Evolutionary conservation across 139 green algal genomes (phyloP), one percentile per base, ranked within the genome.

Genomic region (Closterium sp.): DNA sequence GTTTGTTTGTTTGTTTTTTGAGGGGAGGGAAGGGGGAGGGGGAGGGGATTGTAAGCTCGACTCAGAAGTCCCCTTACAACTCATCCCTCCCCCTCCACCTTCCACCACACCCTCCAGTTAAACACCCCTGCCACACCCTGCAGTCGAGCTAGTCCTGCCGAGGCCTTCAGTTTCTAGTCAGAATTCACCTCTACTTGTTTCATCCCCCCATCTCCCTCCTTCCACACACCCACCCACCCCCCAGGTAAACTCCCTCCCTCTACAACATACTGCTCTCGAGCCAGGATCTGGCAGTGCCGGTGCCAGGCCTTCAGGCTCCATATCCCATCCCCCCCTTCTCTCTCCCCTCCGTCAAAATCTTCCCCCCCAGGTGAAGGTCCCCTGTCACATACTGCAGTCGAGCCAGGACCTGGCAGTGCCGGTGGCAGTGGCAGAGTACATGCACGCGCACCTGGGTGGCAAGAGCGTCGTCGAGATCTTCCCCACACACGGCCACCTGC

Each of bases 371-470:
- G 89, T 94, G 13, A 89, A 45, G 73, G 32, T 85, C 0, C 92
- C 92, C 13, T 85, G 31, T 27, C 92, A 94, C 89, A 90, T 94
- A n/a, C 86, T 94, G 31, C 92, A 94, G 70, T 87, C 34, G 22
- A 90, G n/a, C 22, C 93, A 94, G 29, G 92, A 94, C 88, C 28
- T 93, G 50, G 92, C 92, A 19, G 92, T 94, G 31, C 92, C 92
- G 17, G 92, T 86, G 22, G 31, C 19, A 9, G 92, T 94, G 42
- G 42, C 89, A 19, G 31, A 94, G 24, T 94, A 94, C 50, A 28
- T 94, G 24, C 89, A 93, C 27, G 27, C 13, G 24, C 31, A 42
- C 24, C 86, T 93, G 13, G 86, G 86, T 2, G 84, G 89, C 27
- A 93, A 90, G 11, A 93, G 89, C 79, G 70, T 94, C 28, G 79